phyloP scores from a whole-genome alignment of 164 flowering plant genomes.

The Tetracentron sinense region DNA sequence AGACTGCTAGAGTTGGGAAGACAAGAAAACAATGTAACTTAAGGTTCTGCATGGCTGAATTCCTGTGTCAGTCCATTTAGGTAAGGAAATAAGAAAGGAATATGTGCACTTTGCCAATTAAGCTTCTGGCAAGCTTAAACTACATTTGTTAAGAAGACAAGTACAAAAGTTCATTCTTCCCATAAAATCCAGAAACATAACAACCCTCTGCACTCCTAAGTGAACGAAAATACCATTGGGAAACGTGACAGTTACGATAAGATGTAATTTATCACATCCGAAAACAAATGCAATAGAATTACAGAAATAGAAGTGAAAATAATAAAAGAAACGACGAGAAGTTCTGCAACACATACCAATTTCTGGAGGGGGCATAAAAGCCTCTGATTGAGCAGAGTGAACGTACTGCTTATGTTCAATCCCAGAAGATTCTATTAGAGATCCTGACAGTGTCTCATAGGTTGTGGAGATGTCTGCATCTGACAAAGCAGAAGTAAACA shows the following conservation, averaged over 20 bases:
- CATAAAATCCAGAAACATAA: not conserved
- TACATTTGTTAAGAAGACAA: not conserved
- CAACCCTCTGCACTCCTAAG: not conserved
- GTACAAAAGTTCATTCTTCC: not conserved
- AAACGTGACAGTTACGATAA: too few species aligned
- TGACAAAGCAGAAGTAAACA: constrained; percentile 7
- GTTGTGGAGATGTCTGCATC: constrained; percentile 5
- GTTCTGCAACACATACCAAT: constrained; percentile 1
- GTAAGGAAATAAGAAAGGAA: constrained; percentile 4
- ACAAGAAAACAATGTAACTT: too few species aligned
- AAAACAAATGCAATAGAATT: not conserved
- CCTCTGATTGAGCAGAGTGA: constrained; percentile 1
- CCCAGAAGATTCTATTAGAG: constrained; percentile 1
- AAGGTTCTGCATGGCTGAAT: too few species aligned
- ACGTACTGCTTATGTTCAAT: not conserved
- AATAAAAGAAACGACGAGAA: not conserved
- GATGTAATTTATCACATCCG: not conserved
- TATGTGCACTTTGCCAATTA: too few species aligned
- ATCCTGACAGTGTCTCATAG: not conserved
- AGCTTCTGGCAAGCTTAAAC: too few species aligned
- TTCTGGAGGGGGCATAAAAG: not conserved
- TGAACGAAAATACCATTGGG: not conserved
- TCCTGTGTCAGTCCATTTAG: not conserved
- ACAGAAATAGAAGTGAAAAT: constrained; percentile 1
- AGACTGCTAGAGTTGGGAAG: too few species aligned